Evolutionary conservation across 2,329 filamentous ascomycete species (phyloP).

Genomic region (Xenosphaeropsis pyriputrescens): DNA sequence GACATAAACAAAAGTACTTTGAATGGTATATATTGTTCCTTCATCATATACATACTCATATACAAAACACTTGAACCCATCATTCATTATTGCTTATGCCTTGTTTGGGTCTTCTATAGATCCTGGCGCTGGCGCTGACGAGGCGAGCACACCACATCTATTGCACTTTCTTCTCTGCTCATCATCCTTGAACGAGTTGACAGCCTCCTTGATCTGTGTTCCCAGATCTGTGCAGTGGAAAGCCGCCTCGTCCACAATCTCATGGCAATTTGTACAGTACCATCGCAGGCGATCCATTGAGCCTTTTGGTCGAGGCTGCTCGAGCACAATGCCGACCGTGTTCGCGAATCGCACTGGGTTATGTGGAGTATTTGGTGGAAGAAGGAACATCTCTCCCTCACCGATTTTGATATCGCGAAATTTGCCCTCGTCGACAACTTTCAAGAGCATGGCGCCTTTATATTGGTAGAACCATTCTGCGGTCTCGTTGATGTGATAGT

Average conservation of each 20-base stretch:
- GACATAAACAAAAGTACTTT: slow-evolving; percentile 31
- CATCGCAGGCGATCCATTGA: slow-evolving; percentile 71
- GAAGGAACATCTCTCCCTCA: slow-evolving; percentile 86
- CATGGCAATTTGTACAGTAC: slow-evolving; percentile 65
- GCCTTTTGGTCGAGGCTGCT: slow-evolving; percentile 61
- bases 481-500: slow-evolving; percentile 96
- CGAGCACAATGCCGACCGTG: slow-evolving; percentile 87
- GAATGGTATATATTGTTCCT: background rate
- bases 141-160: slow-evolving; percentile 62
- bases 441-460: slow-evolving; percentile 84
- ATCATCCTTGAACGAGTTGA: slow-evolving; percentile 64
- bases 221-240: slow-evolving; percentile 88
- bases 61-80: background rate
- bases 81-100: background rate
- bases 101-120: slow-evolving; percentile 45
- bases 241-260: slow-evolving; percentile 67
- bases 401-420: slow-evolving; percentile 82
- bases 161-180: slow-evolving; percentile 59
- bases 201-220: slow-evolving; percentile 85
- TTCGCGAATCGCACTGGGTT: slow-evolving; percentile 88
- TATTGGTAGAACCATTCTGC: slow-evolving; percentile 98
- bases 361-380: slow-evolving; percentile 90
- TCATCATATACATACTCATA: background rate
- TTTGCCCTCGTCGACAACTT: slow-evolving; percentile 59
- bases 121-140: slow-evolving; percentile 48